Base-by-base conservation (phyloP, 2,329 filamentous ascomycete species). In the Monilinia fructicola region DNA sequence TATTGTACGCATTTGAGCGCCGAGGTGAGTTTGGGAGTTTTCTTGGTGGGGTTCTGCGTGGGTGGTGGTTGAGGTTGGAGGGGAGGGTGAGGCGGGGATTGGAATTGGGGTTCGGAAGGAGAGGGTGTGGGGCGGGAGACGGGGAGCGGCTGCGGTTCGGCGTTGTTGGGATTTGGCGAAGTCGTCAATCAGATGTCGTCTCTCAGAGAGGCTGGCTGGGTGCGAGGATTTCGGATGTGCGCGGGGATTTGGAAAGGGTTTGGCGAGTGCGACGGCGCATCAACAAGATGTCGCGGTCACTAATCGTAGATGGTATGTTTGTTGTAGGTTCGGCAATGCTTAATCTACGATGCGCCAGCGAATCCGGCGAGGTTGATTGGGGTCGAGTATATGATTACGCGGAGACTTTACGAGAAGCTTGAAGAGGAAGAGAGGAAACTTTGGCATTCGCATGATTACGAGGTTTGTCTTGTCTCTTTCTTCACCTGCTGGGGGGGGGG, bases 1-100 rank as follows among this genome's bases (percentile, higher is more conserved):
- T 96, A 95, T 78, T 96, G 92, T 76, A 84, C 88, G 0, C 91
- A 95, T 73, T 73, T 95, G 4, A 92, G 84, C 68, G 68, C 76
- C 80, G 91, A 95, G 69, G 83, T 96, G 66, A 85, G 92, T 65
- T 65, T 52, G 79, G 26, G 1, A 12, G 81, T 1, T 79, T 0
- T 84, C 88, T 0, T 6, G 31, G 31, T 35, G 31, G 31, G 31
- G 31, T 35, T 5, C 9, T 35, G 31, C 5, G 31, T 35, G 31
- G 31, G 6, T 35, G 31, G 31, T 35, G 31, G 31, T 35, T 7
- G 31, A 35, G 31, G 31, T 35, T 35, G 31, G n/a, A n/a, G n/a
- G n/a, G 31, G 31, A 35, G 31, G 31, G 31, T 35, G 31, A 35
- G 31, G 9, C 9, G 31, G 31, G 31, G 31, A 6, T 35, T 35